Base-by-base conservation (phyloP, 345 rosid genomes). In the Camelina laxa region DNA sequence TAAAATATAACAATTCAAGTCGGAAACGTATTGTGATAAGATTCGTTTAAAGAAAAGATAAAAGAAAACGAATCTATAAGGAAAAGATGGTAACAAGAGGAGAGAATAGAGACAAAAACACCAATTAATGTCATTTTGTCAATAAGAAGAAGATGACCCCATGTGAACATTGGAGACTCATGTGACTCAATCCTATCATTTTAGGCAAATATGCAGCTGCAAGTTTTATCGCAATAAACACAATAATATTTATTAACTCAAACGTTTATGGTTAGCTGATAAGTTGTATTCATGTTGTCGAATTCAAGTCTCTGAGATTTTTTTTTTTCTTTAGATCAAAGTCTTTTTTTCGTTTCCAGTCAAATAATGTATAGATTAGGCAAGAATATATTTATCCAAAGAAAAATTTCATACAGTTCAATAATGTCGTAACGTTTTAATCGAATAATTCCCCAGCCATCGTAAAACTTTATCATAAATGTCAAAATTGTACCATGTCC, bases 111-210 rank as follows among this genome's bases (percentile, higher is more conserved):
- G 77, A 78, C 81, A 78, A 78, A 60, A 59, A 44, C 51, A 24
- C 35, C 76, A 72, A 78, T 72, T 59, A 72, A 72, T 66, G 77
- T 51, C 45, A 71, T 57, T 75, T 77, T 77, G 80, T 77, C 77
- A 77, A 77, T 17, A 65, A 71, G 67, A 77, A 71, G 72, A 71
- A 59, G 68, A 70, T 41, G 81, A 15, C 76, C 77, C 77, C 77
- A 78, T 78, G 81, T 78, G 81, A 78, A 76, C 80, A 76, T 76
- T 76, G 15, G 45, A 60, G 73, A 60, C 42, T 78, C 81, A 72
- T 78, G 81, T 78, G 81, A 78, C 73, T 65, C 71, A 42, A 31
- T 50, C 48, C 45, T 65, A 65, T 66, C 81, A 51, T 65, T 78
- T 78, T 72, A 2, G 77, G 77, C 57, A 72, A 66, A 48, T 6